Base-by-base conservation (phyloP, 768 basidiomycete genomes). In the Tephrocybe sp. region DNA sequence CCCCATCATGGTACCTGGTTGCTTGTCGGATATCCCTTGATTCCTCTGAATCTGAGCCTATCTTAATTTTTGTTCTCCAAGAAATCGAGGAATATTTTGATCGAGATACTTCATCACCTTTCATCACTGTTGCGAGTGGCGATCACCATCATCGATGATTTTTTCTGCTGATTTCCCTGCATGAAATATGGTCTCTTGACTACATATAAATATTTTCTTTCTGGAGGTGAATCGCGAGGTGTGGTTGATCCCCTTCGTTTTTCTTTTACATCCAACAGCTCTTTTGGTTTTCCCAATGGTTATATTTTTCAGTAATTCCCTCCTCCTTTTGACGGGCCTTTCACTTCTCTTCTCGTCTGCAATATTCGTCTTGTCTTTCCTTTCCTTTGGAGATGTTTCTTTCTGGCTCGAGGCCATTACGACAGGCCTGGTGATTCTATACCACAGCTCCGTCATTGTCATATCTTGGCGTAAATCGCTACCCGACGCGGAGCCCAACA, bases 371-470 rank as follows among this genome's bases (percentile, higher is more conserved):
- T 26, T 42, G 13, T 58, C 56, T 4, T 37, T 58, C 12, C 34
- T 58, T 32, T 35, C 46, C 28, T 51, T 38, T 40, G 30, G 43
- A 30, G 34, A 39, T 40, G 21, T 56, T 19, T 45, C 54, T 18
- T 34, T 56, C 9, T 53, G 54, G 49, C 46, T 56, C 27, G 49
- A 53, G 19, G 40, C 40, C 18, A 43, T 49, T 18, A 42, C 54
- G 18, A 40, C 54, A 19, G 34, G 22, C n/a, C 19, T 45, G 15
- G 43, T 31, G 9, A 12, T 54, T 24, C n/a, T 59, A 12, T 53
- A 49, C 35, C 54, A 59, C 34, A 19, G 32, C 25, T 32, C 38
- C 2, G 38, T 49, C 32, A 30, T 49, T 34, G 24, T 41, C 34
- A 15, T 56, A 19, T 52, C 43, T 15, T 56, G 55, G 46, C 47